Base-by-base conservation (phyloP, 768 basidiomycete genomes). In the Sporobolomyces phaffii region DNA sequence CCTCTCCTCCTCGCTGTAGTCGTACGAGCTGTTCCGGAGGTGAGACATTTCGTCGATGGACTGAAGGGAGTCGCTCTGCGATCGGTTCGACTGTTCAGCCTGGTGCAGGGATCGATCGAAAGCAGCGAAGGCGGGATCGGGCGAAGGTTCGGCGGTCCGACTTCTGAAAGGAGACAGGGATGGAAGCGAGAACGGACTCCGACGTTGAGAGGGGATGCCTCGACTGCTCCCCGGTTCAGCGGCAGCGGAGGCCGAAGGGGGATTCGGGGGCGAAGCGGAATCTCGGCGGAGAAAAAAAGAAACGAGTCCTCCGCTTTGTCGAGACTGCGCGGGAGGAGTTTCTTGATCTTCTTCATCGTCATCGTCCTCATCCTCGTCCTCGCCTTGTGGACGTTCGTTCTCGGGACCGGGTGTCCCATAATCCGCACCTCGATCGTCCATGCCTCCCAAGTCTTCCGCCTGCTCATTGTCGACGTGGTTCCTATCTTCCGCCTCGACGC, bases 1-100 rank as follows among this genome's bases (percentile, higher is more conserved):
- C 29, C 82, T 81, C 73, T 91, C 88, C 74, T 91, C 89, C 8
- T 82, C 84, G 13, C 84, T 82, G 74, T 91, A 91, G 76, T 88
- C 88, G 76, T 90, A 90, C 70, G 86, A 88, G 20, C 66, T 58
- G 33, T 63, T 56, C 6, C 64, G 63, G 1, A 58, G 56, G 22
- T 45, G 41, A 6, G 56, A 58, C 15, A 44, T 6, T 11, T 45
- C 56, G 11, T 58, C 56, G 43, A 44, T 24, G 43, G 56, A 58
- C 31, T 64, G 47, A 22, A 50, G 20, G 20, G 64, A 52, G 31
- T 26, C 51, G 22, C 48, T 58, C 51, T 64, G 52, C 10, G 28
- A 34, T 52, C 22, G 47, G 40, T 50, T 44, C 40, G 26, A 28
- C 20, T 44, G 43, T 15, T 31, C 3, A 6, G 36, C 28, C 18